Base-by-base conservation (phyloP, 768 basidiomycete species). In the Amanita pseudoporphyria region DNA sequence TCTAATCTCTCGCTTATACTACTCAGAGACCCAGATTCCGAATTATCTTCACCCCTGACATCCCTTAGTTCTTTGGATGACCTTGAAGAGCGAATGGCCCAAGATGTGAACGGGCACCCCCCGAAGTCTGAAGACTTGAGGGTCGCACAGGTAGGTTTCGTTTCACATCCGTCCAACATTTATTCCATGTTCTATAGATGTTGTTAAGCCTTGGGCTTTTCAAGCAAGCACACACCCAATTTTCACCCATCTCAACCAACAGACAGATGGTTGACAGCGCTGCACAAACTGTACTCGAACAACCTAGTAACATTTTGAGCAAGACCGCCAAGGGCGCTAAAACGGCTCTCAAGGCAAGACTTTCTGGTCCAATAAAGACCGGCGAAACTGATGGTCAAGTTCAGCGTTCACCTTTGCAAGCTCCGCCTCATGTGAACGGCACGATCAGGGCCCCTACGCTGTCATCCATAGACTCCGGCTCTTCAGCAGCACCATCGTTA, bases 1-100 rank as follows among this genome's bases (percentile, higher is more conserved):
- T 35, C 21, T 9, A 24, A 32, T 16, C 21, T 42, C 19, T 16
- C 47, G 38, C 36, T 7, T 32, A 45, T 19, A 35, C 21, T 54
- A 5, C 46, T 3, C 52, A 73, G 72, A 55, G 69, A 72, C 14
- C 57, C 58, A 47, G 69, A 70, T 14, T 84, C 83, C 39, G 71
- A 68, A 31, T 60, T 79, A 62, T 87, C 82, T 10, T 87, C 86
- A 1, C 86, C 84, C 2, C 64, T 87, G 36, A 86, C 85, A 19
- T 83, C 84, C 1, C 63, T 88, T 43, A 86, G 82, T 55, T 87
- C 84, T 32, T 61, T 86, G 51, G 83, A 84, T 47, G 85, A 82
- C 46, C 61, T 65, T 12, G 78, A 81, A 18, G 71, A 76, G 28
- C 60, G 65, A 62, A 51, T 55, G 57, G 47, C 54, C 46, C 53